These are phyloP conservation scores for Seiridium cupressi DNA, from an alignment of 2,329 filamentous ascomycete species.

Conservation along the genomic window DNA sequence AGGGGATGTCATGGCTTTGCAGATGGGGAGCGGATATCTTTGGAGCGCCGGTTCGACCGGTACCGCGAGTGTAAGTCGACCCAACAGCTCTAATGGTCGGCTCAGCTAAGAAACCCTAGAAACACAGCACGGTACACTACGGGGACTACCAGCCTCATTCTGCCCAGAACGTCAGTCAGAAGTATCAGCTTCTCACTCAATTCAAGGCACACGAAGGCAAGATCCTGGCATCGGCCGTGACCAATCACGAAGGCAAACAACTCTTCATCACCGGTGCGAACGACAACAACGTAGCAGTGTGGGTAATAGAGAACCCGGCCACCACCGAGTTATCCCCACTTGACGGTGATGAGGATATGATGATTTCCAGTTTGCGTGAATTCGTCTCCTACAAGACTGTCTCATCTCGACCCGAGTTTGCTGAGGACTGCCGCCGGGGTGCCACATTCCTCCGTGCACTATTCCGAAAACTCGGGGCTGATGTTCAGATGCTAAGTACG, in stretches of 20 bases:
- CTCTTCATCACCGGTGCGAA: constrained; percentile 95
- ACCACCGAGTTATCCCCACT: constrained; percentile 29
- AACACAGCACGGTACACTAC: constrained; percentile 66
- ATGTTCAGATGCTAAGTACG: constrained; percentile 86
- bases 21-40: constrained; percentile 80
- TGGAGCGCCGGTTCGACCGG: constrained; percentile 90
- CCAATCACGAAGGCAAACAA: constrained; percentile 66
- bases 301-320: constrained; percentile 64
- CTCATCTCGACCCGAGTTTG: constrained; percentile 80
- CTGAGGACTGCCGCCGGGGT: constrained; percentile 88
- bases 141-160: constrained; percentile 50
- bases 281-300: constrained; percentile 84
- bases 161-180: constrained; percentile 63
- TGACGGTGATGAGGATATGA: constrained; percentile 48
- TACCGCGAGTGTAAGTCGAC: constrained; percentile 67
- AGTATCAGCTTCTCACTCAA: constrained; percentile 74
- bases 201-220: constrained; percentile 86
- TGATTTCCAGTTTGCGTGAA: constrained; percentile 72
- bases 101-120: constrained; percentile 35
- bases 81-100: constrained; percentile 7
- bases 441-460: constrained; percentile 87
- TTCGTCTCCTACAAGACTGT: constrained; percentile 92
- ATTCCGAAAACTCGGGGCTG: constrained; percentile 88
- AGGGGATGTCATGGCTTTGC: constrained; percentile 81
- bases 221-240: constrained; percentile 79